Evolutionary conservation across 148 eudicot genomes (phyloP), one percentile per base, ranked within the genome.

Genomic region (Rhododendron ferrugineum): DNA sequence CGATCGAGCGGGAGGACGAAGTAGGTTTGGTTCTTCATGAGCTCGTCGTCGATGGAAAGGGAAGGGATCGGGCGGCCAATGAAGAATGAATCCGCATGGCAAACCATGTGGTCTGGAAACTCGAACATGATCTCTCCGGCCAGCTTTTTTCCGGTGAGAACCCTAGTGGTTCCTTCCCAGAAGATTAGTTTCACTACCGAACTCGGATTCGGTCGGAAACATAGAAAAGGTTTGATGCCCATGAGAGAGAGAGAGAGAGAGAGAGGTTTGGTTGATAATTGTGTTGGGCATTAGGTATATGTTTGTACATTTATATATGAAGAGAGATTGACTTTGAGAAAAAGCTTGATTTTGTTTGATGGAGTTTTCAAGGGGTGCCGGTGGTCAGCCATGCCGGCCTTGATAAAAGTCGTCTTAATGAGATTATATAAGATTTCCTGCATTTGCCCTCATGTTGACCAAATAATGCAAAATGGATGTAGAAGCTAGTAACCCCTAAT

Each of bases 41-140:
- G 96, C 82, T 88, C 83, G 78, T 93, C 97, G 10, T 90, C 90
- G 18, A 93, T 91, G 16, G 90, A 85, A 11, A 96, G 89, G 5
- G 91, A 85, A 2, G 99, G 99, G 42, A 93, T 83, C 0, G 93
- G 98, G 30, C 86, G 93, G 13, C 98, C 98, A 1, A 96, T 89
- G 87, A 87, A 92, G 93, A 96, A 94, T 5, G 97, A 93, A 79
- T 93, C 94, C 26, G 95, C 98, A 82, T 91, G 92, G 90, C 98
- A 94, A 34, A 96, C 90, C 81, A 96, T 91, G 46, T 89, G 88
- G 70, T 96, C 95, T 16, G 98, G 99, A 84, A 91, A 96, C 88
- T 94, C 91, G 73, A 96, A 93, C 99, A 96, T 96, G 85, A 96
- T 90, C 85, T 96, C 97, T 49, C 94, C 95, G 52, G 98, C 98